These are phyloP conservation scores for Pythium monospermum DNA, from an alignment of 352 stramenopile species.

Conservation along the genomic window DNA sequence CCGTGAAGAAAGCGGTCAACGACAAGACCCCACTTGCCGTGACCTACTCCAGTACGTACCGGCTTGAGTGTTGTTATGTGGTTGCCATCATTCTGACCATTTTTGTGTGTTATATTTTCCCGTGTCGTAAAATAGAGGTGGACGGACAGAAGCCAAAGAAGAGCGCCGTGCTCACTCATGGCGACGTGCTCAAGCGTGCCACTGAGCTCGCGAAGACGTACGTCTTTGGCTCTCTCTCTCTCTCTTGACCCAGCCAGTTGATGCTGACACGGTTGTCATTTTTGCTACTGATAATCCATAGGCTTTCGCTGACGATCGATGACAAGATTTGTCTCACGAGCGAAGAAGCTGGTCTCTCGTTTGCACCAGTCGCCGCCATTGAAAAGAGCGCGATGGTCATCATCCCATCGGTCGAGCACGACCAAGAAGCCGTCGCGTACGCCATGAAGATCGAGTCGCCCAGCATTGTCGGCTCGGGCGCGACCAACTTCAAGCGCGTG, in stretches of 20 bases:
- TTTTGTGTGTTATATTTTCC: neutral
- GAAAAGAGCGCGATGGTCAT: slow-evolving; percentile 71
- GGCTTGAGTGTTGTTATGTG: neutral
- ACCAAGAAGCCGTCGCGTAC: slow-evolving; percentile 63
- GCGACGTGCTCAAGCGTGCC: slow-evolving; percentile 73
- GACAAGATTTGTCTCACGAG: slow-evolving; percentile 84
- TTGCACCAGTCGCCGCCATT: slow-evolving; percentile 72
- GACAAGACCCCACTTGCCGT: slow-evolving; percentile 71
- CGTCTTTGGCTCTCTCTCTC: no score
- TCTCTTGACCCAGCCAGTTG: no score
- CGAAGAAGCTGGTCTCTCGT: slow-evolving; percentile 55
- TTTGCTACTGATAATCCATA: slow-evolving; percentile 16
- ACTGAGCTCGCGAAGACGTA: slow-evolving; percentile 67
- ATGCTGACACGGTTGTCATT: no score
- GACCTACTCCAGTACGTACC: slow-evolving; percentile 73
- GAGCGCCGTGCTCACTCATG: slow-evolving; percentile 70
- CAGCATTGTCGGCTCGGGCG: slow-evolving; percentile 71
- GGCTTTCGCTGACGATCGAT: slow-evolving; percentile 56
- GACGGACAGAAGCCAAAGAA: slow-evolving; percentile 78
- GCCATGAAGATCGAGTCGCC: slow-evolving; percentile 72
- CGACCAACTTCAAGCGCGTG: slow-evolving; percentile 79
- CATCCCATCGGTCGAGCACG: slow-evolving; percentile 66
- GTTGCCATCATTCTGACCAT: neutral
- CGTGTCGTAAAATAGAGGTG: slow-evolving; percentile 38
- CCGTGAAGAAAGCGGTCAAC: slow-evolving; percentile 54